Conservation (phyloP, 2,329 filamentous ascomycete species). For the Neurospora crassa region DNA sequence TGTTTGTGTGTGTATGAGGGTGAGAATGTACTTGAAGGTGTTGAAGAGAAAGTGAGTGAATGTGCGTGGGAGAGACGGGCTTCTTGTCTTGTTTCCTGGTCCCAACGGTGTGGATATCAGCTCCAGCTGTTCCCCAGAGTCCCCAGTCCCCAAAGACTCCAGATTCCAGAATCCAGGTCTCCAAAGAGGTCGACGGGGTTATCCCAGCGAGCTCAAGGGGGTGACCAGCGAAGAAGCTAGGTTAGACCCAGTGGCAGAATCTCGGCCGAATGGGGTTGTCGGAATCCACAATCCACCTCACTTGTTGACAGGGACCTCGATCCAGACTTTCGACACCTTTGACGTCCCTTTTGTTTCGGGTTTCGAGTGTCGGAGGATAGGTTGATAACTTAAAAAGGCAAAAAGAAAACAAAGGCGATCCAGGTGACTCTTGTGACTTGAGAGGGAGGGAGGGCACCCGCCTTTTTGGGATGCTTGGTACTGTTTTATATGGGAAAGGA, state of each 20-base stretch:
- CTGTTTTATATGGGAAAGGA: background rate
- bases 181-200: background rate
- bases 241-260: background rate
- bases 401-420: background rate
- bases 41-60: background rate
- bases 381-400: background rate
- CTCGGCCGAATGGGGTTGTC: background rate
- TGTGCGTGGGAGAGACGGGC: background rate
- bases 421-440: background rate
- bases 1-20: slow-evolving; percentile 6
- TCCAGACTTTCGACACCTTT: background rate
- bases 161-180: background rate
- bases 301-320: background rate
- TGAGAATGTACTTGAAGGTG: background rate
- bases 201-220: background rate
- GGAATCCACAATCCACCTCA: background rate
- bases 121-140: background rate
- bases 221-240: background rate
- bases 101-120: background rate
- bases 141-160: background rate
- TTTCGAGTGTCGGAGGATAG: background rate
- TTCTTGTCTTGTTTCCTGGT: background rate
- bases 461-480: background rate
- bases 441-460: background rate
- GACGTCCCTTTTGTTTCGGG: background rate